Evolutionary conservation across 2,329 filamentous ascomycete genomes (phyloP), one percentile per base, ranked within the genome.

Genomic region (Cordyceps militaris): DNA sequence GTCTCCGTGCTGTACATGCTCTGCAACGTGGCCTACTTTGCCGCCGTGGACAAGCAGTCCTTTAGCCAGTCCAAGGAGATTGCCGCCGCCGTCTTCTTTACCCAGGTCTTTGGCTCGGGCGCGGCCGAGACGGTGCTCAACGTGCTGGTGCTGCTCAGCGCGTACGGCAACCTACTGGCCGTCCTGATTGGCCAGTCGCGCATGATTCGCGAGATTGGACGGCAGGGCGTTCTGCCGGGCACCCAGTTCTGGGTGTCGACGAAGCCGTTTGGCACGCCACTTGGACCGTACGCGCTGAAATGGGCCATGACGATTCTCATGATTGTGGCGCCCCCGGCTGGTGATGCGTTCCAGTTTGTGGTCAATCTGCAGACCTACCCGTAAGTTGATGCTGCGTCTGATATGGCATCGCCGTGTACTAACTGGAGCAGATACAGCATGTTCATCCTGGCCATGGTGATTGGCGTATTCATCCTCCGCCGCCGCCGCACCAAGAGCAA

Each of bases 271-370:
- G 83, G 83, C 2, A 87, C 84, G 0, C 83, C 84, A 0, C 63
- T 85, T 0, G 83, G 81, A 0, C 82, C 83, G 0, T 85, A 85
- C 60, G 54, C 77, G 2, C 61, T 86, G 3, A 82, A 83, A 64
- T 86, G 81, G 79, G 63, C 63, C 0, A 66, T 84, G 58, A 86
- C 83, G 0, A 65, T 82, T 2, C 63, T 86, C 46, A 83, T 86
- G 79, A 85, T 86, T 36, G 65, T 82, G 0, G 81, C 79, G 0
- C 78, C 82, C 0, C 82, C 84, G 0, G 80, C 82, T 0, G 83
- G 84, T 1, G 83, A 87, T 64, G 84, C 84, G 0, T 87, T 87
- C 66, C 79, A 81, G 59, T 86, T 86, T 62, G 82, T 87, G 13
- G 79, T 85, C 60, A 80, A 81, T 63, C 70, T 88, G 1, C 69